phyloP scores from a whole-genome alignment of 768 basidiomycete genomes.

The Fomitopsis serialis region DNA sequence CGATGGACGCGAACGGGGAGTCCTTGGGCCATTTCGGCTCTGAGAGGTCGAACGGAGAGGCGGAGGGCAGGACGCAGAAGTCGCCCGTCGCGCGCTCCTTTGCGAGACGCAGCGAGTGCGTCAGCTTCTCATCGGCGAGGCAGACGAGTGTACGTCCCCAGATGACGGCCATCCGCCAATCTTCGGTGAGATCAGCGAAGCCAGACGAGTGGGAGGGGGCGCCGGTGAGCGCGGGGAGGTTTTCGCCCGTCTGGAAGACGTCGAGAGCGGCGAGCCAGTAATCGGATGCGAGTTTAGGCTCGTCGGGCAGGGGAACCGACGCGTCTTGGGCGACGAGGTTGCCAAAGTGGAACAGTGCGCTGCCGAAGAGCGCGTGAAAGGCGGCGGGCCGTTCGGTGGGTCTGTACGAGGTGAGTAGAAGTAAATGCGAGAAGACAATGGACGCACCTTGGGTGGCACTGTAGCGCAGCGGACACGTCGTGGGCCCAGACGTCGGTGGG shows the following conservation, averaged over 20 bases:
- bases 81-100: slow-evolving; percentile 8
- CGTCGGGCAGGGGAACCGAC: slow-evolving; percentile 45
- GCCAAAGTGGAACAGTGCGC: slow-evolving; percentile 59
- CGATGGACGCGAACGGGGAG: slow-evolving; percentile 48
- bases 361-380: slow-evolving; percentile 62
- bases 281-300: slow-evolving; percentile 43
- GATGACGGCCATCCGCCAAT: slow-evolving; percentile 64
- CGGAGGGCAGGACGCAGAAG: slow-evolving; percentile 7
- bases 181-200: slow-evolving; percentile 31
- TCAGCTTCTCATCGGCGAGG: slow-evolving; percentile 45
- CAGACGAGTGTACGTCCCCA: slow-evolving; percentile 64
- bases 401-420: slow-evolving; percentile 8
- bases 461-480: not conserved
- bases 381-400: slow-evolving; percentile 51
- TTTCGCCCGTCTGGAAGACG: slow-evolving; percentile 66
- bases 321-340: slow-evolving; percentile 51
- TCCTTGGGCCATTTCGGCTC: slow-evolving; percentile 47
- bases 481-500: slow-evolving; percentile 17
- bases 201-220: slow-evolving; percentile 5
- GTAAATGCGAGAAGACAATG: not conserved
- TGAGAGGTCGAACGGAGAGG: slow-evolving; percentile 13
- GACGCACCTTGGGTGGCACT: slow-evolving; percentile 10
- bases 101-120: slow-evolving; percentile 11
- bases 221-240: slow-evolving; percentile 39
- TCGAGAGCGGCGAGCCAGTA: slow-evolving; percentile 71